phyloP scores from a whole-genome alignment of 179 eudicot species.

The Spergularia azorica region DNA sequence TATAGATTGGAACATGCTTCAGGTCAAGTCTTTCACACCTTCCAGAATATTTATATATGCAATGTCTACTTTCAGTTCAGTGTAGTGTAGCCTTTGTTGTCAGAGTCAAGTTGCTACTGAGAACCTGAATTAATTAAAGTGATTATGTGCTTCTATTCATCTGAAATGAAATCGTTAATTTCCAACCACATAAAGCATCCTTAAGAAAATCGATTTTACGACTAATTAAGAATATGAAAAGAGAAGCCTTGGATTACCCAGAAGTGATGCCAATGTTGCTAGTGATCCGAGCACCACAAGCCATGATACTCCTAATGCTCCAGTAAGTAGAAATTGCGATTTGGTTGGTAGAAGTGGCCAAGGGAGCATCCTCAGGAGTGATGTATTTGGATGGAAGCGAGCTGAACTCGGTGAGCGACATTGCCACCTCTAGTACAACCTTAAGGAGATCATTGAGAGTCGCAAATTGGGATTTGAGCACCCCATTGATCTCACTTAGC shows the following conservation, averaged over 20 bases:
- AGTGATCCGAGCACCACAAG: constrained; percentile 58
- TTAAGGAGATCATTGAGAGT: constrained; percentile 32
- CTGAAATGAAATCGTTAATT: constrained; percentile 14
- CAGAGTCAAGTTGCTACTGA: no score
- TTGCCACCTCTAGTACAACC: constrained; percentile 57
- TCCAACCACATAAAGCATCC: no score
- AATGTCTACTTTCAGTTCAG: neutral
- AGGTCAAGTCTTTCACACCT: no score
- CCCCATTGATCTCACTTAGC: constrained; percentile 34
- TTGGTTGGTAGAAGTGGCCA: constrained; percentile 52
- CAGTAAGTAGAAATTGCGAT: constrained; percentile 84
- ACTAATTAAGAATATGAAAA: no score
- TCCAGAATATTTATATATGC: no score
- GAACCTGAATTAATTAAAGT: no score
- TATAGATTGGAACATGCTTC: no score
- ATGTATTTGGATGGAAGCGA: constrained; percentile 70
- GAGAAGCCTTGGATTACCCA: constrained; percentile 34
- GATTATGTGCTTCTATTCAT: no score
- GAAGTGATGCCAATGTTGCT: constrained; percentile 65
- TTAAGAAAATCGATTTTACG: no score
- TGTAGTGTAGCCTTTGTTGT: neutral
- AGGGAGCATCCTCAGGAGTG: constrained; percentile 59
- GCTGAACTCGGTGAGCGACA: constrained; percentile 53
- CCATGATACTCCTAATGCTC: constrained; percentile 77
- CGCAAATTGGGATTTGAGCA: constrained; percentile 38